Conservation (phyloP, 345 rosid genomes). For the Eucalyptus marginata region DNA sequence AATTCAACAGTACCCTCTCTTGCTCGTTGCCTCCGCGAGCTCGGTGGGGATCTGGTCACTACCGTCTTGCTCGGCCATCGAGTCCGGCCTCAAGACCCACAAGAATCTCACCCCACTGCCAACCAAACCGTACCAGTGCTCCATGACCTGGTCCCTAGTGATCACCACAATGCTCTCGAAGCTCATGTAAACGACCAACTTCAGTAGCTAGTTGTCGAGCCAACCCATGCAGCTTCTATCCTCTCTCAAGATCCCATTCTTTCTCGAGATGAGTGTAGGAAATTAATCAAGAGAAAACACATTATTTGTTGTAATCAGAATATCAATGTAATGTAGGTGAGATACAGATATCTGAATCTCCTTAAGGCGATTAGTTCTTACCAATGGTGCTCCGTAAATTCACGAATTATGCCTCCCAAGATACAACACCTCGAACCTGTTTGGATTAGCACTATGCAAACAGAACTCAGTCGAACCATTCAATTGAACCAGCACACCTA, state of each 20-base stretch:
- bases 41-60: neutral
- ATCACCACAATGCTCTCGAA: neutral
- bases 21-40: neutral
- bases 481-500: no score
- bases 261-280: neutral
- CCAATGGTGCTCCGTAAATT: no score
- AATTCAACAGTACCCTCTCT: neutral
- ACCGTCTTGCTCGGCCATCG: neutral
- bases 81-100: neutral
- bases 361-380: no score
- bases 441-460: no score
- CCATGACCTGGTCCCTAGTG: neutral
- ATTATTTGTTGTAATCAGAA: no score
- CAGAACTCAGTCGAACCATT: no score
- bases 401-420: no score
- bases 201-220: neutral
- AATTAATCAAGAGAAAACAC: no score
- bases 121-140: slow-evolving; percentile 7
- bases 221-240: slow-evolving; percentile 1
- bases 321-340: no score
- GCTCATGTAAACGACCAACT: slow-evolving; percentile 1
- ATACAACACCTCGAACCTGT: no score
- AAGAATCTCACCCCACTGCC: slow-evolving; percentile 4
- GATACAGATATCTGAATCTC: no score
- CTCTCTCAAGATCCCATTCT: neutral